Percentiles rank a stretch among this genome's conserved stretches.
These are phyloP conservation scores for Diaporthe sp. DNA, from an alignment of 2,329 filamentous ascomycete genomes.

Conservation along the genomic window DNA sequence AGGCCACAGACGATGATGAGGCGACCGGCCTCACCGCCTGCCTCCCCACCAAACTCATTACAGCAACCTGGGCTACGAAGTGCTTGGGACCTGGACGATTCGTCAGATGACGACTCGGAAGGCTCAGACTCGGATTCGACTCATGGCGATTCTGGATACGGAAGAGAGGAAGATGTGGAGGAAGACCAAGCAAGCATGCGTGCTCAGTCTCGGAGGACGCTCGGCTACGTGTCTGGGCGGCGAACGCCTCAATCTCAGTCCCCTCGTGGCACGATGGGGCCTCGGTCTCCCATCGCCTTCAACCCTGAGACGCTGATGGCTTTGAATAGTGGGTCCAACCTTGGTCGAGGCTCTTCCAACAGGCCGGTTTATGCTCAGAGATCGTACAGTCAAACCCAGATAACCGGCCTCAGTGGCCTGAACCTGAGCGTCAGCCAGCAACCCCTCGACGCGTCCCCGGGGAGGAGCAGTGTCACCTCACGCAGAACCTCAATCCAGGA, in stretches of 20 bases:
- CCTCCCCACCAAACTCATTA: slow-evolving; percentile 37
- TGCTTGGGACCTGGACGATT: slow-evolving; percentile 65
- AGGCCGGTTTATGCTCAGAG: slow-evolving; percentile 59
- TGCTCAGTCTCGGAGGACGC: slow-evolving; percentile 60
- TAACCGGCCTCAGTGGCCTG: slow-evolving; percentile 21
- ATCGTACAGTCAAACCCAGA: slow-evolving; percentile 60
- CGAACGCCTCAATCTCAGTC: slow-evolving; percentile 53
- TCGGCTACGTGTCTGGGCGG: slow-evolving; percentile 63
- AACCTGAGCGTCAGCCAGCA: slow-evolving; percentile 20
- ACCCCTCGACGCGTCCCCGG: slow-evolving; percentile 17
- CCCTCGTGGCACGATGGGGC: slow-evolving; percentile 41
- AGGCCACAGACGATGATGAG: slow-evolving; percentile 42
- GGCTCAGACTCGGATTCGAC: slow-evolving; percentile 55
- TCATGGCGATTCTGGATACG: slow-evolving; percentile 54
- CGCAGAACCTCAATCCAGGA: slow-evolving; percentile 26
- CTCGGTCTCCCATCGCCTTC: slow-evolving; percentile 48
- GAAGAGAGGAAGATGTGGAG: slow-evolving; percentile 50
- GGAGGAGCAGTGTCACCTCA: slow-evolving; percentile 33
- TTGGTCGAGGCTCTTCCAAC: slow-evolving; percentile 51
- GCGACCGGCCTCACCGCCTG: slow-evolving; percentile 22
- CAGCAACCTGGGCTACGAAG: slow-evolving; percentile 57
- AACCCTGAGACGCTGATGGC: slow-evolving; percentile 50
- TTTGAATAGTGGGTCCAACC: slow-evolving; percentile 46
- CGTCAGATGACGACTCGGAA: slow-evolving; percentile 56
- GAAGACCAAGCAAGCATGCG: slow-evolving; percentile 52